A percentile compares a stretch with the other conserved stretches of the same genome.
Evolutionary conservation across 2,329 filamentous ascomycete genomes (phyloP).

Genomic region (Cladophialophora bantiana): DNA sequence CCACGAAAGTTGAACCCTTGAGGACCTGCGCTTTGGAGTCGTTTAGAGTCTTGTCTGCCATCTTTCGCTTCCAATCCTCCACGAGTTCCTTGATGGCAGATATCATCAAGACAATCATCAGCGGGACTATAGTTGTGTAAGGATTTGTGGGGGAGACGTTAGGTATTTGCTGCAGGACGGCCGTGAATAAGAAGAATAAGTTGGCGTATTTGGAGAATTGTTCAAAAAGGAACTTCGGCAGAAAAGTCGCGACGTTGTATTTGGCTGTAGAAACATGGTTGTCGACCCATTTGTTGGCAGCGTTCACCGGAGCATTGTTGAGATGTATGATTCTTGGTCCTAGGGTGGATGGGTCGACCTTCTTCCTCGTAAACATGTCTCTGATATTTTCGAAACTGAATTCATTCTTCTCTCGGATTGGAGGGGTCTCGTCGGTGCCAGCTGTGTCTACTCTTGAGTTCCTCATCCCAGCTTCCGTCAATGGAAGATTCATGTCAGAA

Average conservation of each 20-base stretch:
- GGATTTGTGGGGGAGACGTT: slow-evolving; percentile 92
- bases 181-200: slow-evolving; percentile 98
- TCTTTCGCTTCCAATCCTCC: slow-evolving; percentile 89
- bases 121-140: slow-evolving; percentile 95
- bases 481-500: slow-evolving; percentile 96
- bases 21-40: slow-evolving; percentile 84
- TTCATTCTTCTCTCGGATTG: slow-evolving; percentile 61
- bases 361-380: slow-evolving; percentile 85
- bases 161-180: slow-evolving; percentile 91
- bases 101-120: slow-evolving; percentile 87
- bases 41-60: slow-evolving; percentile 86
- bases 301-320: slow-evolving; percentile 94
- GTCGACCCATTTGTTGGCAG: slow-evolving; percentile 86
- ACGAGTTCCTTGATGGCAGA: slow-evolving; percentile 94
- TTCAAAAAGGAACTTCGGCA: slow-evolving; percentile 96
- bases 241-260: slow-evolving; percentile 90
- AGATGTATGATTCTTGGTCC: slow-evolving; percentile 92
- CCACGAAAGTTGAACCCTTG: slow-evolving; percentile 80
- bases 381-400: slow-evolving; percentile 81
- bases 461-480: slow-evolving; percentile 76
- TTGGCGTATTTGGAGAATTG: slow-evolving; percentile 99
- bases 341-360: slow-evolving; percentile 86
- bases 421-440: slow-evolving; percentile 50
- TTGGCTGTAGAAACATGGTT: slow-evolving; percentile 98
- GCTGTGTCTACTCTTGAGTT: slow-evolving; percentile 56